Base-by-base conservation (phyloP, 2,329 filamentous ascomycete species). In the Xylaria digitata region DNA sequence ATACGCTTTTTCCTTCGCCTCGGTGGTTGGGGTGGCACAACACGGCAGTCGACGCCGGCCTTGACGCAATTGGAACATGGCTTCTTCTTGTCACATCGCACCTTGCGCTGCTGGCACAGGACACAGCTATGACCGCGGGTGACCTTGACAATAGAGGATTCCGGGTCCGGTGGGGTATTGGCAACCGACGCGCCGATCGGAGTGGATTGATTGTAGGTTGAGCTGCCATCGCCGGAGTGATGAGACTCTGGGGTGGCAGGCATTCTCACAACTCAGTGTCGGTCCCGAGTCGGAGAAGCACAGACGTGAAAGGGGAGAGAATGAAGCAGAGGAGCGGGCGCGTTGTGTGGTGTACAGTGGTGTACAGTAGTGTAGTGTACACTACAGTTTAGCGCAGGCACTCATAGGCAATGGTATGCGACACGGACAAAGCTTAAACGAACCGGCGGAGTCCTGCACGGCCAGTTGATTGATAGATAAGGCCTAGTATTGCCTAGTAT, bases 81-180 rank as follows among this genome's bases (percentile, higher is more conserved):
- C 78, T 89, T 89, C 72, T 85, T 87, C 78, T 90, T 90, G 78
- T 93, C 89, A 78, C 91, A 93, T 66, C 89, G 89, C 48, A 93
- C 86, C 77, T 93, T 93, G 67, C 90, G 87, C 76, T 92, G 90
- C 76, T 94, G 91, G 75, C 92, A 95, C 21, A 89, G 83, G 15
- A 92, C 84, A 74, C 92, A 95, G 67, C 86, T 87, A 68, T 87
- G 86, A 65, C 86, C 86, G 56, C 86, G 82, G 45, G 86, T 88
- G 71, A 88, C 78, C 77, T 88, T 88, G 71, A 85, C 77, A 62
- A 80, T 78, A 45, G 82, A 80, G 60, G 81, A 74, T 66, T 86
- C 84, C 61, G 70, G 73, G 68, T 75, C 73, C 68, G 70, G 73
- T 67, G 75, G 75, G 70, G 76, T 71, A 63, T 75, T 69, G 72